Conservation (phyloP, 495 filamentous ascomycete genomes). For the Annulohypoxylon stygium region DNA sequence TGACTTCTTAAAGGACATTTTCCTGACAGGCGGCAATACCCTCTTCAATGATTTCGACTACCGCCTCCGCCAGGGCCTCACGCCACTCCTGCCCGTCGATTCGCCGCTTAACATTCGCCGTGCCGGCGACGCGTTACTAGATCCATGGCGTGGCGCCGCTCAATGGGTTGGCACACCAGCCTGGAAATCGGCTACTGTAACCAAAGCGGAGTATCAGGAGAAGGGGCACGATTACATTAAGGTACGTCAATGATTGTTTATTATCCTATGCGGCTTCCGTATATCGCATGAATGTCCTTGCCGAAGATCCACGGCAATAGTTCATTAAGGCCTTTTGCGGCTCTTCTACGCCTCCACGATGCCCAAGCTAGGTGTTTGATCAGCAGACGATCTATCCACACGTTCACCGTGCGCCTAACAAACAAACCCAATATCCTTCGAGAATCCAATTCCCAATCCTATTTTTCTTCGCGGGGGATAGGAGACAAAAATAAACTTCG, state of each 20-base stretch:
- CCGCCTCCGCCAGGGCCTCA: slow-evolving; percentile 77
- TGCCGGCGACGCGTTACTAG: slow-evolving; percentile 79
- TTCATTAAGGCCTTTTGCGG: slow-evolving; percentile 14
- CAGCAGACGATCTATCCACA: slow-evolving; percentile 4
- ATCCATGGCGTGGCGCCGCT: slow-evolving; percentile 94
- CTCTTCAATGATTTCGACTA: slow-evolving; percentile 90
- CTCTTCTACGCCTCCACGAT: slow-evolving; percentile 25
- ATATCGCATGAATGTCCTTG: neutral
- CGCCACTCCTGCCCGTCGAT: slow-evolving; percentile 77
- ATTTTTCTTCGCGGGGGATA: no score
- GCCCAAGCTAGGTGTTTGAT: neutral
- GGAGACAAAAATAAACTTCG: neutral
- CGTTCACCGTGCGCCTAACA: slow-evolving; percentile 1
- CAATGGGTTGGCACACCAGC: slow-evolving; percentile 72
- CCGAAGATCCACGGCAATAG: neutral
- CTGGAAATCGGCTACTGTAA: slow-evolving; percentile 67
- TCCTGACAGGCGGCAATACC: slow-evolving; percentile 94
- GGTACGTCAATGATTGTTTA: slow-evolving; percentile 61
- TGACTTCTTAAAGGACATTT: slow-evolving; percentile 83
- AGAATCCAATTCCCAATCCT: neutral
- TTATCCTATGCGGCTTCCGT: neutral
- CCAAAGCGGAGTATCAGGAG: slow-evolving; percentile 82
- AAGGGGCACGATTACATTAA: slow-evolving; percentile 89
- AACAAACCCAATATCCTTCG: slow-evolving; percentile 1
- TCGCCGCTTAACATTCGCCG: slow-evolving; percentile 72